A percentile compares a stretch with the other conserved stretches of the same genome.
Conservation (phyloP, 192 early-diverging fungal species). For the Entomortierella chlamydospora region DNA sequence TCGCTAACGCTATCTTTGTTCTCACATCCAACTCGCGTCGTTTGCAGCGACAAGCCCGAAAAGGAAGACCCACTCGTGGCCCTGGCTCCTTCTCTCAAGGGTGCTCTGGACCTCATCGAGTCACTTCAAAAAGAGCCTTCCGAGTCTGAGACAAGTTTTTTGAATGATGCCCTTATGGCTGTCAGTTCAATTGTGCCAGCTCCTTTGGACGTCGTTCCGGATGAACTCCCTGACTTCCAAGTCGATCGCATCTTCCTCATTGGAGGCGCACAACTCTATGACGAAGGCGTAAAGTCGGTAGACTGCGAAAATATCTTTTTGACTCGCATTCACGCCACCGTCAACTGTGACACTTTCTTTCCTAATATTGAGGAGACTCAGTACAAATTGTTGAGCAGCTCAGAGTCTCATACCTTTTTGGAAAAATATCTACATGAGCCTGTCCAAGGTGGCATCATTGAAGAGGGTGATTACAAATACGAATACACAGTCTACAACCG, state of each 20-base stretch:
- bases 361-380: constrained; percentile 62
- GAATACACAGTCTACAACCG: constrained; percentile 51
- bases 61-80: constrained; percentile 42
- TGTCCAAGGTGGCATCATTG: constrained; percentile 36
- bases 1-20: too few relatives aligned
- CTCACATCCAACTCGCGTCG: neutral
- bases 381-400: constrained; percentile 17
- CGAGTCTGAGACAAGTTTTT: too few relatives aligned
- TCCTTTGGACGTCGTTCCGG: too few relatives aligned
- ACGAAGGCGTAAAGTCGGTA: constrained; percentile 69
- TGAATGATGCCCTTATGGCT: neutral
- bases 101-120: constrained; percentile 65
- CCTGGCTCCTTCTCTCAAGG: constrained; percentile 61
- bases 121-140: too few relatives aligned
- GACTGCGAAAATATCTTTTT: constrained; percentile 72
- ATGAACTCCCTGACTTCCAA: too few relatives aligned
- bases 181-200: neutral
- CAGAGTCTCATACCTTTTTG: constrained; percentile 26
- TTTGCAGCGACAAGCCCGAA: constrained; percentile 45
- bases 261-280: constrained; percentile 84
- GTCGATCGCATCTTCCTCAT: constrained; percentile 77
- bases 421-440: constrained; percentile 34
- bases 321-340: constrained; percentile 71
- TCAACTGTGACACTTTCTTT: constrained; percentile 87
- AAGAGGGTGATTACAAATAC: constrained; percentile 37